Base-by-base conservation (phyloP, 192 early-diverging fungal genomes). In the Podila clonocystis region DNA sequence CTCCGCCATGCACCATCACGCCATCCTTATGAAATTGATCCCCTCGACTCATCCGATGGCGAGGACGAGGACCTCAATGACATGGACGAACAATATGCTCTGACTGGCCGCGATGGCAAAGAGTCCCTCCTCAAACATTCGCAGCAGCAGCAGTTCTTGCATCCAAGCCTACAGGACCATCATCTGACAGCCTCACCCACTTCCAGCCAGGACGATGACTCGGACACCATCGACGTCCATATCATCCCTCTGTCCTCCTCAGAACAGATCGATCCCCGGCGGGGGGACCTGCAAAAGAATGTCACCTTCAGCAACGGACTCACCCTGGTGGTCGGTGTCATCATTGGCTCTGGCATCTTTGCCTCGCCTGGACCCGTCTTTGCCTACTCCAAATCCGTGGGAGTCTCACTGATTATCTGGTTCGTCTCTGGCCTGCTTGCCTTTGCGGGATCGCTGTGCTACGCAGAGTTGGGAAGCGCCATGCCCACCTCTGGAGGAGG, bases 401-500 rank as follows among this genome's bases (percentile, higher is more conserved):
- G 90, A 7, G 91, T 90, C 68, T 89, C 93, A 13, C 78, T 95
- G 9, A 74, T 94, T 48, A 84, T 95, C n/a, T 95, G 94, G 94
- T 82, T 90, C 19, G 67, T 91, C 15, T 92, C 92, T 38, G 93
- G 90, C 6, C 67, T 95, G 30, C 80, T 95, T 55, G 93, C 95
- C 4, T 89, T 95, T 63, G 87, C 90, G 15, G 97, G 97, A 38
- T 93, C 92, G 0, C 84, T 94, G 17, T 94, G 93, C 63, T 99
- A 97, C 74, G 93, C 94, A 13, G 97, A 99, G 80, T 84, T 99
- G 28, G 97, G 97, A 0, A 86, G 95, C 45, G 93, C 93, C 85
- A 88, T 95, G 60, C 94, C 95, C 5, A 75, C 83, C 38, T 95
- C 94, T 70, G 97, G 97, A 62, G 97, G 96, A 30, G 77, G 77